Percentiles rank a stretch among this genome's conserved stretches.
These are phyloP conservation scores for Pouteria campechiana DNA, from an alignment of 179 eudicot genomes.

Conservation along the genomic window DNA sequence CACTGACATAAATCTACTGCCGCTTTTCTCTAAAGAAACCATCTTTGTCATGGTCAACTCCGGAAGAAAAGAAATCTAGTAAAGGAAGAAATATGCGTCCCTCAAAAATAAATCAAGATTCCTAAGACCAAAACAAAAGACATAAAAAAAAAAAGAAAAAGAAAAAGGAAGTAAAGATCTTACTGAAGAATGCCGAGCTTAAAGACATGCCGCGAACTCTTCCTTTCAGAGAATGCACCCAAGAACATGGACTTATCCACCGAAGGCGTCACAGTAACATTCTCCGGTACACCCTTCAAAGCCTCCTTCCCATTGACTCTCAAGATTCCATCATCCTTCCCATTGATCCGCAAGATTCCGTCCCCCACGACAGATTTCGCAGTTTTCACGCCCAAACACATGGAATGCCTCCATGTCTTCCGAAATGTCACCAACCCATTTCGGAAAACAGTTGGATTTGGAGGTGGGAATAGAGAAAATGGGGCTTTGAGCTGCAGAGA, in stretches of 20 bases:
- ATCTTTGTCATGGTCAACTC: too few species aligned
- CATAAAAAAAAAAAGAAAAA: too few species aligned
- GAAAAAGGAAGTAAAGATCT: neutral
- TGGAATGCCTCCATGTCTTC: conserved; percentile 4
- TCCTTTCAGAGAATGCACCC: conserved; percentile 15
- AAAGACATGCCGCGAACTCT: conserved; percentile 17
- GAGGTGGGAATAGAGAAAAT: neutral
- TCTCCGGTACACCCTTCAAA: conserved; percentile 14
- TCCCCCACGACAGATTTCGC: conserved; percentile 10
- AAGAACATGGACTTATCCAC: conserved; percentile 16
- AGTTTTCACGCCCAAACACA: conserved; percentile 5
- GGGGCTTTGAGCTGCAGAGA: neutral
- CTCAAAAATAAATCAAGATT: neutral
- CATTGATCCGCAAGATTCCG: conserved; percentile 15
- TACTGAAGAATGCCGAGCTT: conserved; percentile 27
- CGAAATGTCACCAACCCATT: neutral
- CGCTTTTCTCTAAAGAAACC: too few species aligned
- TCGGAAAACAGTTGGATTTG: neutral
- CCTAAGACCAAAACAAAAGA: neutral
- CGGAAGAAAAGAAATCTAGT: too few species aligned
- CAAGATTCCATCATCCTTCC: conserved; percentile 12
- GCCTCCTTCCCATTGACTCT: conserved; percentile 13
- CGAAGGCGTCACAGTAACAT: conserved; percentile 16
- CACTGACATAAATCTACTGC: neutral
- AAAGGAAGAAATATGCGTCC: neutral